Evolutionary conservation across 2,329 filamentous ascomycete species (phyloP).

Genomic region (Fusarium penzigii): DNA sequence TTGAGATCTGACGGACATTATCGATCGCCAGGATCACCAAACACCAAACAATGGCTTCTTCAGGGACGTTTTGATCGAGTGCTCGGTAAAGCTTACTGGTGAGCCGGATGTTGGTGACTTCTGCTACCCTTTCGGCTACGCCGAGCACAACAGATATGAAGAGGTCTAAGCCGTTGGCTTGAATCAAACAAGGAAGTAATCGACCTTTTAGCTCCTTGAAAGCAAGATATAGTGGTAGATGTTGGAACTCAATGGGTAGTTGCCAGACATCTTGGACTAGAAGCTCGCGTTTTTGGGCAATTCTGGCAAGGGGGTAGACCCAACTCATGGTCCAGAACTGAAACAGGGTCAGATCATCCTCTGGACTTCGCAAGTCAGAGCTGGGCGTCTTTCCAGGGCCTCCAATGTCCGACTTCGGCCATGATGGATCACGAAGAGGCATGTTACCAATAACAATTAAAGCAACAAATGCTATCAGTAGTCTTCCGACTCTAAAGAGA

Average conservation of each 20-base stretch:
- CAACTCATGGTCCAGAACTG: slow-evolving; percentile 85
- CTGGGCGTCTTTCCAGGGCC: slow-evolving; percentile 29
- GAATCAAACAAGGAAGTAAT: slow-evolving; percentile 67
- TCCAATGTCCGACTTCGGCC: slow-evolving; percentile 36
- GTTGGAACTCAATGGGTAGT: slow-evolving; percentile 79
- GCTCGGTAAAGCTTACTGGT: slow-evolving; percentile 39
- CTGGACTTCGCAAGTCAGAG: slow-evolving; percentile 62
- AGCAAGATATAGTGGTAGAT: slow-evolving; percentile 69
- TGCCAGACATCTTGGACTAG: slow-evolving; percentile 81
- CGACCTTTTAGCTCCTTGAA: slow-evolving; percentile 75
- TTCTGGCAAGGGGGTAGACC: slow-evolving; percentile 72
- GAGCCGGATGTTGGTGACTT: slow-evolving; percentile 41
- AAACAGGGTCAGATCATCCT: slow-evolving; percentile 78
- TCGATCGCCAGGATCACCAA: slow-evolving; percentile 39
- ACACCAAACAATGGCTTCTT: slow-evolving; percentile 39
- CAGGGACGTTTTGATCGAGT: slow-evolving; percentile 31
- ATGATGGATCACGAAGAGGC: slow-evolving; percentile 39
- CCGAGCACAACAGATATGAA: slow-evolving; percentile 66
- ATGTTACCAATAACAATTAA: slow-evolving; percentile 37
- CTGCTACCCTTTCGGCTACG: slow-evolving; percentile 49
- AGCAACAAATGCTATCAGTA: slow-evolving; percentile 25
- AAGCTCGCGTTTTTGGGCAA: slow-evolving; percentile 66
- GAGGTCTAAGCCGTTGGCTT: slow-evolving; percentile 79
- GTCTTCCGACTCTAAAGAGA: slow-evolving; percentile 25
- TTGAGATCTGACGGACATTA: slow-evolving; percentile 34